Conservation (phyloP, 108 stramenopile species). For the Nannochloropsis granulata region DNA sequence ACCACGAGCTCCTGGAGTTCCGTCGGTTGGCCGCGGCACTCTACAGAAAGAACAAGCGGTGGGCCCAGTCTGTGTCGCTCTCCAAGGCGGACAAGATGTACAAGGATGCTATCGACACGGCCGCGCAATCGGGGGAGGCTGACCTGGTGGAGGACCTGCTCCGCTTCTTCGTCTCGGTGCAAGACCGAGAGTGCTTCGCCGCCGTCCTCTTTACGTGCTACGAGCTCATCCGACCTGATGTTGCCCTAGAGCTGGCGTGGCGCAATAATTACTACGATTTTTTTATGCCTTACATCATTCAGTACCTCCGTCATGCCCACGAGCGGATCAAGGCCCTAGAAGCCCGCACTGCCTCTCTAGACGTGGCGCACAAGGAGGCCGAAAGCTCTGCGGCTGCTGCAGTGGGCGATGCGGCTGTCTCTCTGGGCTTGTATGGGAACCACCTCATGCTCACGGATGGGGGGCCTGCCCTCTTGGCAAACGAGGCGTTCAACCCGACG, state of each 20-base stretch:
- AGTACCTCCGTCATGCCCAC: conserved; percentile 79
- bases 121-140: conserved; percentile 73
- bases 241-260: conserved; percentile 97
- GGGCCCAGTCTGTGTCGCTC: conserved; percentile 77
- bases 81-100: conserved; percentile 97
- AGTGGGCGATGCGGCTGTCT: not conserved
- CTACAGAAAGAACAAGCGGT: conserved; percentile 95
- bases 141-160: conserved; percentile 86
- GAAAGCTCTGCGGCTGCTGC: not conserved
- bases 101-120: conserved; percentile 98
- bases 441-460: not conserved
- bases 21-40: conserved; percentile 95
- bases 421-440: not conserved
- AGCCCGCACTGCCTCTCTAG: conserved; percentile 50
- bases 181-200: conserved; percentile 94
- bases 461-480: not conserved
- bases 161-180: conserved; percentile 90
- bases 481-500: not conserved
- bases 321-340: conserved; percentile 66
- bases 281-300: conserved; percentile 95
- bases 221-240: conserved; percentile 81
- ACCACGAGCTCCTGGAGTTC: conserved; percentile 97
- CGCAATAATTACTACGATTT: conserved; percentile 83
- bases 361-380: not conserved
- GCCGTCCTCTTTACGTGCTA: conserved; percentile 94